Base-by-base conservation (phyloP, 2,329 filamentous ascomycete species). In the Cucurbitaria berberidis region DNA sequence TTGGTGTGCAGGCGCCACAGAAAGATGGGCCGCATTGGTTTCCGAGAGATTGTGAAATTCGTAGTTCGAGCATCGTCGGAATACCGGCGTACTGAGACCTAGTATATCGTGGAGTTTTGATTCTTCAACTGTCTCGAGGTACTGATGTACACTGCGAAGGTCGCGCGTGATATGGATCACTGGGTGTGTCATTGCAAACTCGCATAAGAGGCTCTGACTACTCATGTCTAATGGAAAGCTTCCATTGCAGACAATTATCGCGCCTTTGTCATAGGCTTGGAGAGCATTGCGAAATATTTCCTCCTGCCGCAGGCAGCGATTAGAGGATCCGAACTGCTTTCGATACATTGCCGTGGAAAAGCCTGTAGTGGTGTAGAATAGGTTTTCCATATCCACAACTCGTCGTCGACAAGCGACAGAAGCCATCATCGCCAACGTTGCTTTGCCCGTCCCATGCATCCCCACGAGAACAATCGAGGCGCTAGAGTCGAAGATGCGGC, bases 21-120 rank as follows among this genome's bases (percentile, higher is more conserved):
- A 69, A 16, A 59, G 53, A 24, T 62, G 55, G 7, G 59, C 48
- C 10, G 61, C 62, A 42, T 64, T 63, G 29, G 66, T 78, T 66
- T 90, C 87, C 1, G 86, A 87, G 15, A 89, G 77, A 62, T 91
- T 91, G 78, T 87, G 90, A 70, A 90, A 92, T 66, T 92, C 89
- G 57, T 89, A 83, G 62, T 90, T 91, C 5, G 86, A 87, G 66
- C 86, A 89, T 2, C 80, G 80, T 44, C 87, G 80, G 63, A 89
- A 87, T 11, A 88, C 81, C 2, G 80, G 76, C 16, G 78, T 81
- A 61, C 82, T 84, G 10, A 82, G 79, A 24, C 81, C 79, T 26
- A 89, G 74, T 1, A 90, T 76, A 44, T 83, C 83, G 34, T 80
- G 76, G 1, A 87, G 78, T 61, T 84, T 86, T 27, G 80, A 76